phyloP scores from a whole-genome alignment of 2,329 filamentous ascomycete species.

The Colletotrichum somersetense region DNA sequence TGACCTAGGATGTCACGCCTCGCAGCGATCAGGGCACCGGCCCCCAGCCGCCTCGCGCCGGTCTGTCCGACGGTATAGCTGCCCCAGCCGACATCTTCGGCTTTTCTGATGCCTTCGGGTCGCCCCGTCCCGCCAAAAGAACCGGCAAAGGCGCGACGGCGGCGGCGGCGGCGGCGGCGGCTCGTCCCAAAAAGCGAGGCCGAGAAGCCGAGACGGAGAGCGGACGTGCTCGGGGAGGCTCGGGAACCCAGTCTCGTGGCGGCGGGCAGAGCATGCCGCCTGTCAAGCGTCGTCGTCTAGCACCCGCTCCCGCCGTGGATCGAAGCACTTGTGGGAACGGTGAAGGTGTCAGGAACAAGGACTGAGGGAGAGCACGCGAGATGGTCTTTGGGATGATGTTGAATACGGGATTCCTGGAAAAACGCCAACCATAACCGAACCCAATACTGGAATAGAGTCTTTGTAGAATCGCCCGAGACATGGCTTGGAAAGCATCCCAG shows the following conservation, averaged over 20 bases:
- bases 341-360: background rate
- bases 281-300: background rate
- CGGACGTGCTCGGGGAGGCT: background rate
- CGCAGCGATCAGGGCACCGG: no score
- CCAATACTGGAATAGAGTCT: background rate
- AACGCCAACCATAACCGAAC: background rate
- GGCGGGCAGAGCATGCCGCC: background rate
- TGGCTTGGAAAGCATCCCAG: background rate
- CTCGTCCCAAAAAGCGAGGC: background rate
- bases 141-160: background rate
- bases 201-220: background rate
- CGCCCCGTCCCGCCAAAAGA: background rate
- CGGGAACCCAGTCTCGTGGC: background rate
- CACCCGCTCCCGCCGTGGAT: background rate
- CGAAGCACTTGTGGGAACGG: background rate
- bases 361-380: background rate
- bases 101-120: background rate
- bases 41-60: background rate
- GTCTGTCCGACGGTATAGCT: background rate
- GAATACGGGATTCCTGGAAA: background rate
- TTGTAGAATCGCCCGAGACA: background rate
- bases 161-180: background rate
- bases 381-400: background rate
- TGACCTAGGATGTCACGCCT: background rate
- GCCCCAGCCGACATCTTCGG: background rate